Percentiles rank a stretch among this genome's conserved stretches.
These are phyloP conservation scores for Umbelopsis sp. DNA, from an alignment of 371 early-diverging fungal genomes.

Conservation along the genomic window DNA sequence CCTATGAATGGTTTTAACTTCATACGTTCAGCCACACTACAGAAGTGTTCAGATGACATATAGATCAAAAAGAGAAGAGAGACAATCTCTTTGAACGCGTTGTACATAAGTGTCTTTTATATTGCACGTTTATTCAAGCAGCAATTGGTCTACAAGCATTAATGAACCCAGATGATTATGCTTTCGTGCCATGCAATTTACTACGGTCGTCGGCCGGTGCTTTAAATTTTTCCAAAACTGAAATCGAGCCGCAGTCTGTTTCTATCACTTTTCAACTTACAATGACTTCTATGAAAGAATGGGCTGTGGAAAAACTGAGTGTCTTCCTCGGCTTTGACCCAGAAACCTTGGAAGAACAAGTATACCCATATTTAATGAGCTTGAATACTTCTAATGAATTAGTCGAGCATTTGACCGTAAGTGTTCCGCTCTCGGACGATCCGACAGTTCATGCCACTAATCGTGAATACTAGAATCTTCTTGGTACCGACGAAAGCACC, in stretches of 20 bases:
- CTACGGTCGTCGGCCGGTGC: background rate
- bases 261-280: background rate
- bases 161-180: no score
- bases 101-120: no score
- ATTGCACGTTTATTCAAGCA: no score
- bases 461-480: slow-evolving; percentile 32
- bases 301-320: slow-evolving; percentile 47
- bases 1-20: no score
- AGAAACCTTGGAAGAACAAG: slow-evolving; percentile 42
- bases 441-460: background rate
- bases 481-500: slow-evolving; percentile 37
- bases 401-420: slow-evolving; percentile 44
- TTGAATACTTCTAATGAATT: slow-evolving; percentile 37
- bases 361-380: slow-evolving; percentile 43
- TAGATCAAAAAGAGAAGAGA: no score
- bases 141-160: no score
- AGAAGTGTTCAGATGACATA: no score
- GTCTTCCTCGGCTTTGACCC: slow-evolving; percentile 53
- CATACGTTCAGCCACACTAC: no score
- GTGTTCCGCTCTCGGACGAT: background rate
- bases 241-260: slow-evolving; percentile 1
- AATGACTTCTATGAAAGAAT: slow-evolving; percentile 26
- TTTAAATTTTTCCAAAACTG: background rate
- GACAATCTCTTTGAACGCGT: no score
- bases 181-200: no score